A percentile compares a stretch with the other conserved stretches of the same genome.
Evolutionary conservation across 345 rosid genomes (phyloP).

Genomic region (Cardamine resedifolia): DNA sequence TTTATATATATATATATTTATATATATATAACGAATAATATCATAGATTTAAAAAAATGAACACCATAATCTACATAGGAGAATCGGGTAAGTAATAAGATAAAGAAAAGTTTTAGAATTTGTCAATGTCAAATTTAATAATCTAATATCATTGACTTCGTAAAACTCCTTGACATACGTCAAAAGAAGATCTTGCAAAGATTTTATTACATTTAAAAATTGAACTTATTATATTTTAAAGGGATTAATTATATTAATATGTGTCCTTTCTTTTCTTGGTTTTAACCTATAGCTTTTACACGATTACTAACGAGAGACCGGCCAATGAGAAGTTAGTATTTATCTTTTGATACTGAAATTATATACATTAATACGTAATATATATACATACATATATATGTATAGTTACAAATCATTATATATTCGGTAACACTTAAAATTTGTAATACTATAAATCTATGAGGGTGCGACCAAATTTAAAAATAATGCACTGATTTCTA

Average conservation of each 20-base stretch:
- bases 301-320: conserved; percentile 24
- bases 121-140: conserved; percentile 16
- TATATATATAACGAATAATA: too few relatives aligned
- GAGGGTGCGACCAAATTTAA: background rate
- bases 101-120: background rate
- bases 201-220: conserved; percentile 22
- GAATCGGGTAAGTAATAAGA: background rate
- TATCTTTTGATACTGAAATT: background rate
- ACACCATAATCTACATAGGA: background rate
- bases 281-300: background rate
- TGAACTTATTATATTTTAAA: background rate
- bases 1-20: too few relatives aligned
- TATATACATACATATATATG: background rate
- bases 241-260: conserved; percentile 1
- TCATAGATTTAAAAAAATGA: background rate
- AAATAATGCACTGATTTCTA: background rate
- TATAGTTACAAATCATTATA: background rate
- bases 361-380: background rate
- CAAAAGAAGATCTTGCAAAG: conserved; percentile 34
- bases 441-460: background rate
- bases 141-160: conserved; percentile 26
- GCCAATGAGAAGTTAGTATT: conserved; percentile 6
- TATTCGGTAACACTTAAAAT: background rate
- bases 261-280: conserved; percentile 3
- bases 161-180: conserved; percentile 35